These are phyloP conservation scores for Rhizopogon vesiculosus DNA, from an alignment of 768 basidiomycete species.

Conservation along the genomic window DNA sequence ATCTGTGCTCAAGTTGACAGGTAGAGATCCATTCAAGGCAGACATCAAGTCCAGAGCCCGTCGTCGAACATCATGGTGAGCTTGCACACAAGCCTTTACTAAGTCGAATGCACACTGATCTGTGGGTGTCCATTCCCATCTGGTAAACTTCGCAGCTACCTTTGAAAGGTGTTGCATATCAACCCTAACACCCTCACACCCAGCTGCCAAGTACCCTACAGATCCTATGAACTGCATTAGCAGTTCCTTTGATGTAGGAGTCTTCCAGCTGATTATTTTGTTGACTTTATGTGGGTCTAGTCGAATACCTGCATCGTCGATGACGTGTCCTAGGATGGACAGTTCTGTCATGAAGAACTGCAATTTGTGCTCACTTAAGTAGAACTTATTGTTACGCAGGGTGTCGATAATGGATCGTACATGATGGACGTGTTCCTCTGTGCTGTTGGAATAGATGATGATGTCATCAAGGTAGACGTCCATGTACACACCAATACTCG, in stretches of 20 bases:
- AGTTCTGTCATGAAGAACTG: constrained; percentile 26
- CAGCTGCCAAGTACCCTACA: constrained; percentile 28
- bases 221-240: constrained; percentile 30
- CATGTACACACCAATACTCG: constrained; percentile 26
- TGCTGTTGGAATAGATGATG: constrained; percentile 27
- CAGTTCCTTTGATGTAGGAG: constrained; percentile 27
- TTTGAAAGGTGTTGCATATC: constrained; percentile 32
- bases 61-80: constrained; percentile 12
- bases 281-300: constrained; percentile 44
- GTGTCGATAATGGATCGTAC: constrained; percentile 30
- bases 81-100: constrained; percentile 18
- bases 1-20: constrained; percentile 21
- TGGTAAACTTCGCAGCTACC: constrained; percentile 7
- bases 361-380: constrained; percentile 32
- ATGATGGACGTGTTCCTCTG: constrained; percentile 26
- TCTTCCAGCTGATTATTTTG: constrained; percentile 29
- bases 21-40: not conserved
- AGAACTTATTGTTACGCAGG: constrained; percentile 29
- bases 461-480: constrained; percentile 33
- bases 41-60: constrained; percentile 15
- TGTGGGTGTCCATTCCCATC: constrained; percentile 23
- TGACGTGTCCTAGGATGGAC: constrained; percentile 31
- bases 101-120: constrained; percentile 29
- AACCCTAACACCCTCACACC: constrained; percentile 26
- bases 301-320: constrained; percentile 31